Evolutionary conservation across 108 stramenopile species (phyloP), one percentile per base, ranked within the genome.

Genomic region (Cyclotella cryptica): DNA sequence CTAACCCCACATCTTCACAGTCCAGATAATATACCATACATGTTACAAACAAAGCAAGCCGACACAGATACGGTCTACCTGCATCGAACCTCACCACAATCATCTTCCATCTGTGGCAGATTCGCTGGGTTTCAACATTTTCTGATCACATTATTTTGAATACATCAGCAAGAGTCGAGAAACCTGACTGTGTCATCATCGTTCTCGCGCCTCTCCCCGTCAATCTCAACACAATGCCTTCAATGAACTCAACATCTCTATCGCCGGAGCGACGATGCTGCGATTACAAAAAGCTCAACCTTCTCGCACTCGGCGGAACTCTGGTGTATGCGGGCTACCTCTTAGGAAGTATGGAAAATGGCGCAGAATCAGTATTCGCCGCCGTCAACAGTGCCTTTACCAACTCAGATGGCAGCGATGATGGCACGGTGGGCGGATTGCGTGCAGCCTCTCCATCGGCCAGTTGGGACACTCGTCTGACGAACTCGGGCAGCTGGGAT

Each of bases 221-320:
- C 47, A n/a, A 9, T n/a, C n/a, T 49, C 6, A n/a, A 49, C 15
- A n/a, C 44, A 49, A n/a, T n/a, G 47, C n/a, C n/a, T n/a, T n/a
- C 47, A 49, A n/a, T 49, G 6, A 17, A 49, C 47, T 49, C n/a
- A 58, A 46, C 43, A n/a, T 45, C 10, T 26, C 3, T 19, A 40
- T 41, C 69, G 28, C 35, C 71, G 28, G 29, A 26, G 27, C 59
- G 53, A 46, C n/a, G 54, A 49, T 62, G 58, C 71, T 55, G 49
- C 21, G 59, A 30, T 15, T 72, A 21, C 71, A 72, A 10, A 46
- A 72, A 51, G 71, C 60, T 72, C 60, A 72, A 72, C 46, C 46
- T 46, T 24, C 19, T 62, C 19, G 71, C 71, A 6, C 61, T 72
- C 10, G 28, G 59, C 7, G 60, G 44, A 13, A 72, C 60, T 28